A percentile compares a stretch with the other conserved stretches of the same genome.
These are phyloP conservation scores for Arthrobotrys conoides DNA, from an alignment of 2,329 filamentous ascomycete genomes.

Conservation along the genomic window DNA sequence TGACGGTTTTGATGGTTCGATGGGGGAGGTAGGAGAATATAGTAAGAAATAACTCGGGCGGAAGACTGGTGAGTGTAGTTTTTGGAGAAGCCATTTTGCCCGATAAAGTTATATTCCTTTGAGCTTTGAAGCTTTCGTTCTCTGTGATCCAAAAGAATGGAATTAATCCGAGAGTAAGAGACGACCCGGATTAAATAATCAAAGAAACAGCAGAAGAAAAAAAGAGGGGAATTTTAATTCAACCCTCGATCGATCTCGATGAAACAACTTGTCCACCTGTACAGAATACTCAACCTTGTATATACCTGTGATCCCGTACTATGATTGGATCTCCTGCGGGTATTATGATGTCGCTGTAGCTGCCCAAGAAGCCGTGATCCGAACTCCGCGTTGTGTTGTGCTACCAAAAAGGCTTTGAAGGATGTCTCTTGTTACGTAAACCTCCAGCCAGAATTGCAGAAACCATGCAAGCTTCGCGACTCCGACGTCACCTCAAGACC, in stretches of 20 bases:
- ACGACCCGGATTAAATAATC: neutral
- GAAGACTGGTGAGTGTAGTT: constrained; percentile 25
- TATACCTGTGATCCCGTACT: neutral
- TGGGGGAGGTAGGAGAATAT: constrained; percentile 45
- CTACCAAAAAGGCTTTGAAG: constrained; percentile 4
- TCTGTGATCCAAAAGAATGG: neutral
- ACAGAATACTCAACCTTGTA: neutral
- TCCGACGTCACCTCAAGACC: constrained; percentile 8
- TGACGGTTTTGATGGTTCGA: constrained; percentile 33
- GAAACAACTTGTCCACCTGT: constrained; percentile 9
- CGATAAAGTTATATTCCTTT: neutral
- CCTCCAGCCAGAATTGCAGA: constrained; percentile 1
- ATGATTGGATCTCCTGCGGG: neutral
- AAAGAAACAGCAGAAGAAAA: neutral
- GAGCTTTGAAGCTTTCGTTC: too few species aligned
- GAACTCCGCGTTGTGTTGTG: constrained; percentile 39
- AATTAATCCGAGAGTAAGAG: neutral
- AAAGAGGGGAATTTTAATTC: neutral
- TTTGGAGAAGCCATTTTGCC: neutral
- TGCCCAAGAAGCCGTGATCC: constrained; percentile 19
- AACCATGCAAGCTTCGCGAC: constrained; percentile 24
- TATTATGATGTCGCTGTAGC: constrained; percentile 15
- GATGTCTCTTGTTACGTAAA: constrained; percentile 52
- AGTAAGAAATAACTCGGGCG: constrained; percentile 45
- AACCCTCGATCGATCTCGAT: neutral